A percentile compares a stretch with the other conserved stretches of the same genome.
Conservation (phyloP, 2,329 filamentous ascomycete species). For the Colletotrichum phormii region DNA sequence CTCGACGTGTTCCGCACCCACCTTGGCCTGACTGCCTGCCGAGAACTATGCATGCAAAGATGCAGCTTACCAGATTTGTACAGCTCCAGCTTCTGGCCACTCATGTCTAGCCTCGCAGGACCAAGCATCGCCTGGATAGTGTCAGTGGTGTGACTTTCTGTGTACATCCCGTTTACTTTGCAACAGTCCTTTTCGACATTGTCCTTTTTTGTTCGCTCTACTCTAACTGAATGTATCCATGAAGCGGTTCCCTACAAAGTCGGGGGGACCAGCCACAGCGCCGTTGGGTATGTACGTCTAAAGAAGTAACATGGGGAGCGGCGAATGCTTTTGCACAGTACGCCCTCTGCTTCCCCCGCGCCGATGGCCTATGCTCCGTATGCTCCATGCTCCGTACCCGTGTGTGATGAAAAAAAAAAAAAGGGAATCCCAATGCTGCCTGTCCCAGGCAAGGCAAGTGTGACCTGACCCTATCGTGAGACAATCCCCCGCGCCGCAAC, state of each 20-base stretch:
- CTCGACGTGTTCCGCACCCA: conserved; percentile 16
- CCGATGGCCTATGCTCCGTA: neutral
- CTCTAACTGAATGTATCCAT: neutral
- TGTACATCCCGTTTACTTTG: neutral
- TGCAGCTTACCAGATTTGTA: conserved; percentile 18
- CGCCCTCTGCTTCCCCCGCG: neutral
- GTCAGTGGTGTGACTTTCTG: neutral
- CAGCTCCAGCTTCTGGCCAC: neutral
- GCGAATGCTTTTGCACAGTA: neutral
- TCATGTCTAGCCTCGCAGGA: neutral
- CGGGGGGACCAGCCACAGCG: neutral
- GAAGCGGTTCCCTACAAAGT: neutral
- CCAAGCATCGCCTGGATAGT: neutral
- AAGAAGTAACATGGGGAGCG: neutral
- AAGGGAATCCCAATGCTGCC: conserved; percentile 3
- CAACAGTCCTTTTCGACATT: neutral
- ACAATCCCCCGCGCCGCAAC: neutral
- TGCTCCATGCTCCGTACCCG: conserved; percentile 17
- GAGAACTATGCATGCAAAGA: conserved; percentile 9
- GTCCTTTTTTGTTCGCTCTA: neutral
- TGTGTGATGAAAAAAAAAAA: neutral
- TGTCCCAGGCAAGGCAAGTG: neutral
- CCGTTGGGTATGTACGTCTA: neutral
- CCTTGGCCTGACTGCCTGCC: neutral
- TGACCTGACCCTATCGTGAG: neutral